These are phyloP conservation scores for Dorcoceras hygrometricum DNA, from an alignment of 257 asterid species.

Conservation along the genomic window DNA sequence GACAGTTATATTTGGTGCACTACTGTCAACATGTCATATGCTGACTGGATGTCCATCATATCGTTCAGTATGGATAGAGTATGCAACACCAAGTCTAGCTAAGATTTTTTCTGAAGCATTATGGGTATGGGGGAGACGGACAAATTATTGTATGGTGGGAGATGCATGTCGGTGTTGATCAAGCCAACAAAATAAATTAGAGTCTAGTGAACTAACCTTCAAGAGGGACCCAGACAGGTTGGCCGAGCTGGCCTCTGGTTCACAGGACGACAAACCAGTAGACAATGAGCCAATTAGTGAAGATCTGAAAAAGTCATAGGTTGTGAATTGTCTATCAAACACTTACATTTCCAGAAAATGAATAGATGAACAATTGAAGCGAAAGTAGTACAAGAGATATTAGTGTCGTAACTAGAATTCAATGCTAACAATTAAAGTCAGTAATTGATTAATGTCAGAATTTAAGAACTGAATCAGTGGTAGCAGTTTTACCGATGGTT, in stretches of 20 bases:
- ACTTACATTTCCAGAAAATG: not conserved
- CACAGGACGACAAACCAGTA: slow-evolving; percentile 44
- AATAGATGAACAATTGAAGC: not conserved
- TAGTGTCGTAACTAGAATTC: not conserved
- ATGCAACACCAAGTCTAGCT: not conserved
- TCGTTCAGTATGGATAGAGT: not conserved
- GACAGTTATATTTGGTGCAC: not conserved
- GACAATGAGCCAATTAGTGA: slow-evolving; percentile 45
- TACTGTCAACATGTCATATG: not conserved
- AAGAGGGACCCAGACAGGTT: slow-evolving; percentile 41
- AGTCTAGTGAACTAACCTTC: slow-evolving; percentile 48
- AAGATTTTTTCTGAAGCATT: no score
- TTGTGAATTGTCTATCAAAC: slow-evolving; percentile 17
- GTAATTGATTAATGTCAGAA: not conserved
- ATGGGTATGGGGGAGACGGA: not conserved
- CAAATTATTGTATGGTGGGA: not conserved
- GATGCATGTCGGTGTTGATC: not conserved
- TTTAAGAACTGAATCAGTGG: not conserved
- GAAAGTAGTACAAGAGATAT: not conserved
- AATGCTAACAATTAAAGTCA: no score
- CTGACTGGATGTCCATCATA: no score
- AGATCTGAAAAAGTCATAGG: slow-evolving; percentile 50
- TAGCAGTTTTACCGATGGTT: not conserved
- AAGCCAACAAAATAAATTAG: slow-evolving; percentile 4
- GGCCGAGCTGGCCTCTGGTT: slow-evolving; percentile 42